Evolutionary conservation across 2,329 filamentous ascomycete species (phyloP).

Genomic region (Nemania bipapillata): DNA sequence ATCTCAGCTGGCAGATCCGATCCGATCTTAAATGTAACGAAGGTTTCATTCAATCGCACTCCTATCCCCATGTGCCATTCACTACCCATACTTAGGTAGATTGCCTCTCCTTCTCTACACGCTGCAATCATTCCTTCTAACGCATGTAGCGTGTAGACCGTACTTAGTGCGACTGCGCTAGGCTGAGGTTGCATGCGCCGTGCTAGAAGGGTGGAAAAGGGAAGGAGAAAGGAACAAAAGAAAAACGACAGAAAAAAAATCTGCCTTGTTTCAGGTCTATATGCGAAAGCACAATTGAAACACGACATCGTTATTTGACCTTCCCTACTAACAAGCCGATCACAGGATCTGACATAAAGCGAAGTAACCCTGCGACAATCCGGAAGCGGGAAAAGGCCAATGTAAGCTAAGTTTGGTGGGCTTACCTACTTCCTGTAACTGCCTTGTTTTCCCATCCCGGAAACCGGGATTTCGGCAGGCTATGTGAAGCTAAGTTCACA

Average conservation of each 20-base stretch:
- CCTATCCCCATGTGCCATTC: background rate
- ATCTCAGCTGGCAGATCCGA: conserved; percentile 1
- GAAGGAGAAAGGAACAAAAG: conserved; percentile 1
- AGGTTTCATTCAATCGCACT: conserved; percentile 1
- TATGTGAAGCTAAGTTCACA: conserved; percentile 23
- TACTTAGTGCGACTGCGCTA: background rate
- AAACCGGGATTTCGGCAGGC: conserved; percentile 14
- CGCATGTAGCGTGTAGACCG: background rate
- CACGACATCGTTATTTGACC: conserved; percentile 10
- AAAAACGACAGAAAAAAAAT: background rate
- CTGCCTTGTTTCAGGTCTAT: conserved; percentile 30
- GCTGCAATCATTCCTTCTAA: background rate
- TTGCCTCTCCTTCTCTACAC: background rate
- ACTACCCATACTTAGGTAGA: background rate
- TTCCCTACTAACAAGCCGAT: conserved; percentile 3
- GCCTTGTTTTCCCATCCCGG: conserved; percentile 8
- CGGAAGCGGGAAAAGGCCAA: conserved; percentile 13
- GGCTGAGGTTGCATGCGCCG: background rate
- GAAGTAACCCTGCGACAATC: conserved; percentile 19
- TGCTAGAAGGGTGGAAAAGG: background rate
- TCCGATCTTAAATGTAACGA: conserved; percentile 3
- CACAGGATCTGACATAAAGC: conserved; percentile 17
- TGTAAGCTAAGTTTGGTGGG: conserved; percentile 1
- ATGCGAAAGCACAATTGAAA: conserved; percentile 27
- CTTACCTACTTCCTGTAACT: background rate